Base-by-base conservation (phyloP, 2,329 filamentous ascomycete species). In the Aspergillus pseudoterreus region DNA sequence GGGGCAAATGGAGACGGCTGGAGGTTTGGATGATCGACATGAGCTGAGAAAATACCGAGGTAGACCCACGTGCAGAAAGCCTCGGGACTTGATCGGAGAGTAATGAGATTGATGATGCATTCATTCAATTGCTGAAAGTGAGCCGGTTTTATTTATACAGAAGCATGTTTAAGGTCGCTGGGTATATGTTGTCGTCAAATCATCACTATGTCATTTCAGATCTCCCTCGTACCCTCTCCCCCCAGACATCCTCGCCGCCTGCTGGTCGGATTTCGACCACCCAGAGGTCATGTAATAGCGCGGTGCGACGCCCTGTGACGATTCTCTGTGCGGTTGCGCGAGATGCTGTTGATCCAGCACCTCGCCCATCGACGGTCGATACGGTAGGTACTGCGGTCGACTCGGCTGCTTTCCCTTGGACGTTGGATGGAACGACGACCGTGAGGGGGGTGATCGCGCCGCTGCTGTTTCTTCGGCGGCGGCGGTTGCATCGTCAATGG, bases 401-500 rank as follows among this genome's bases (percentile, higher is more conserved):
- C 42, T 24, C 15, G 14, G 14, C 35, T 17, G 19, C 19, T 21
- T 19, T 17, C 14, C 15, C 11, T 42, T 42, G 39, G 17, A 6
- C 39, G 15, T 22, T 4, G 35, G 14, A n/a, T 38, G 35, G 14
- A 38, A 38, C 10, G 35, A 38, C 4, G 39, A 14, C 6, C 12
- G 39, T 4, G 39, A 42, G 22, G n/a, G 9, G 19, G 21, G 4
- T 6, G 22, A 15, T 6, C 2, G 9, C 6, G 14, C 10, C 12
- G 45, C 14, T 17, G 33, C 12, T 2, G 45, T 11, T 4, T n/a
- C 15, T 4, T n/a, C 35, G 21, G 19, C 38, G 3, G 30, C 15
- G 1, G 27, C 35, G 8, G 45, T n/a, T 12, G 24, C 11, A 43
- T 32, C n/a, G 17, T 52, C 46, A 15, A 45, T 51, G 5, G 57